Percentiles rank a stretch among this genome's conserved stretches.
Evolutionary conservation across 2,329 filamentous ascomycete species (phyloP).

Genomic region (Alternaria brassicicola): DNA sequence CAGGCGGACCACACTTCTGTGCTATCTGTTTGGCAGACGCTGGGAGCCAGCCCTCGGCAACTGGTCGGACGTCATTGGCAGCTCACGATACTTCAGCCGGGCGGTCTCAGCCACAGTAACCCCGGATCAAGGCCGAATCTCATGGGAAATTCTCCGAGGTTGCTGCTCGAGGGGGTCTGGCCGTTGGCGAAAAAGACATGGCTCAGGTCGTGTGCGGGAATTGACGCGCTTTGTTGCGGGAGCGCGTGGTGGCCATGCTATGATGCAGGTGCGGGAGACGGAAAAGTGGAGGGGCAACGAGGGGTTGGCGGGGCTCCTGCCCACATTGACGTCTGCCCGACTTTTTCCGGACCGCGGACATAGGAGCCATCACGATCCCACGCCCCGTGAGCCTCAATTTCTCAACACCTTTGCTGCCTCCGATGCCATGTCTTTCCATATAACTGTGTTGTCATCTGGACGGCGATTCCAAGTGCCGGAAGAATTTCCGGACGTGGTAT

Average conservation of each 20-base stretch:
- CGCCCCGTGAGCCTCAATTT: not conserved
- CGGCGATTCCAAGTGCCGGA: not conserved
- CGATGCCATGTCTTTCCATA: not conserved
- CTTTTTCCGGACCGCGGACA: conserved; percentile 40
- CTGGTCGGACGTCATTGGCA: conserved; percentile 25
- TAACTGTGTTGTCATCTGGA: not conserved
- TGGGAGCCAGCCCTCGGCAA: conserved; percentile 42
- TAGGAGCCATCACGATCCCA: conserved; percentile 4
- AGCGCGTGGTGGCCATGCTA: conserved; percentile 17
- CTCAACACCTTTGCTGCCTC: not conserved
- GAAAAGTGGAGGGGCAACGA: conserved; percentile 32
- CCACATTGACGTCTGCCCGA: conserved; percentile 24
- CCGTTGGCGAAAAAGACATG: conserved; percentile 1
- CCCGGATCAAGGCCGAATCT: conserved; percentile 13
- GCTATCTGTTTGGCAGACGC: conserved; percentile 39
- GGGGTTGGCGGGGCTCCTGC: conserved; percentile 18
- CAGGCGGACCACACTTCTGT: conserved; percentile 41
- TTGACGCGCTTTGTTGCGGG: conserved; percentile 37
- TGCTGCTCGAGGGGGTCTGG: conserved; percentile 1
- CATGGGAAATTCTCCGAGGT: conserved; percentile 2
- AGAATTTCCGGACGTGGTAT: conserved; percentile 2
- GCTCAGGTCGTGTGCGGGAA: not conserved
- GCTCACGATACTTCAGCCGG: conserved; percentile 33
- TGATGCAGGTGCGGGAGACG: conserved; percentile 28
- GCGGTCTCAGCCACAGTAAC: conserved; percentile 6